A percentile compares a stretch with the other conserved stretches of the same genome.
These are phyloP conservation scores for Chaetomium tenue DNA, from an alignment of 495 filamentous ascomycete genomes.

Conservation along the genomic window DNA sequence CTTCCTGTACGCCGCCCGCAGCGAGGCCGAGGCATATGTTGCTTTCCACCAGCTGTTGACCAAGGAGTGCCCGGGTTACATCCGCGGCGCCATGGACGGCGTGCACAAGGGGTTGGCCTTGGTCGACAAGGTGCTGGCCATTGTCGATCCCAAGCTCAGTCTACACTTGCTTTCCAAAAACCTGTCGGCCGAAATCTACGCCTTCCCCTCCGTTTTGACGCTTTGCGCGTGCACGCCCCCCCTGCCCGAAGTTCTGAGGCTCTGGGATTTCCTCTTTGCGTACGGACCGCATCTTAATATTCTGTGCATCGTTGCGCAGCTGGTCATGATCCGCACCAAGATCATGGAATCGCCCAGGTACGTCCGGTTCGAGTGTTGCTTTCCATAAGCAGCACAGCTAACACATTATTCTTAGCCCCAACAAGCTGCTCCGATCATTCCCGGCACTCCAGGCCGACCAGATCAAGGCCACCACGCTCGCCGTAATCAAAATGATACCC, in stretches of 20 bases:
- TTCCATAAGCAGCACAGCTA: slow-evolving; percentile 14
- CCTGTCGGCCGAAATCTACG: slow-evolving; percentile 90
- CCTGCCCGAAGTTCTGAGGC: slow-evolving; percentile 82
- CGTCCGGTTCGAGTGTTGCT: slow-evolving; percentile 24
- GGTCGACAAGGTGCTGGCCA: slow-evolving; percentile 84
- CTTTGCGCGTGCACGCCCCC: slow-evolving; percentile 97
- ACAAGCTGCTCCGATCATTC: slow-evolving; percentile 86
- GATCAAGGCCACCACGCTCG: slow-evolving; percentile 76
- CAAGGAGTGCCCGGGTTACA: slow-evolving; percentile 87
- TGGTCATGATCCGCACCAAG: slow-evolving; percentile 80
- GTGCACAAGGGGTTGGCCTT: slow-evolving; percentile 88
- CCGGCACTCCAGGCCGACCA: slow-evolving; percentile 77
- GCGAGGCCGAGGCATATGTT: slow-evolving; percentile 90
- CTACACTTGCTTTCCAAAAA: slow-evolving; percentile 77
- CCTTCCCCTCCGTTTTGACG: slow-evolving; percentile 94
- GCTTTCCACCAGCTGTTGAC: slow-evolving; percentile 89
- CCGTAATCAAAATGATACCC: slow-evolving; percentile 80
- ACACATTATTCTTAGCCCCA: slow-evolving; percentile 60
- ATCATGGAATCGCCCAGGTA: slow-evolving; percentile 82
- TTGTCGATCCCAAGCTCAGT: slow-evolving; percentile 87
- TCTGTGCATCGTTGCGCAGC: slow-evolving; percentile 93
- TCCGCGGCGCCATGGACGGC: slow-evolving; percentile 93
- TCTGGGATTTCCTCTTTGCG: slow-evolving; percentile 99
- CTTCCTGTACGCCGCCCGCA: slow-evolving; percentile 91
- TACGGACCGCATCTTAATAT: slow-evolving; percentile 95